Conservation (phyloP, 352 stramenopile species). For the Elongisporangium senticosum region DNA sequence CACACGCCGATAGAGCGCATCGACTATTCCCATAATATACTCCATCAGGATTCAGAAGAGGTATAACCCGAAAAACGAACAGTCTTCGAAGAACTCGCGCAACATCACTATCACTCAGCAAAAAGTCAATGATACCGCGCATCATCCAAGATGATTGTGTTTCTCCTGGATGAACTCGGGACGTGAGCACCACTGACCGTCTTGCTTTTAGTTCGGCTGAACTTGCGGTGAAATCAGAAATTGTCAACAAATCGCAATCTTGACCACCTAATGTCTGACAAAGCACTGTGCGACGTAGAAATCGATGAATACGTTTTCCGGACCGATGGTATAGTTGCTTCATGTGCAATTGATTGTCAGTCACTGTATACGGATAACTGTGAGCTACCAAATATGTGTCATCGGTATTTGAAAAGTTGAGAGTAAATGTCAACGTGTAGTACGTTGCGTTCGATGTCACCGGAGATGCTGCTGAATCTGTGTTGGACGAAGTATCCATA, state of each 20-base stretch:
- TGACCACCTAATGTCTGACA: conserved; percentile 54
- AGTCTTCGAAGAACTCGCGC: conserved; percentile 72
- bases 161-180: conserved; percentile 89
- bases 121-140: conserved; percentile 88
- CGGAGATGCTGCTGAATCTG: not conserved
- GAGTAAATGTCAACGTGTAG: conserved; percentile 87
- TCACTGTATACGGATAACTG: conserved; percentile 89
- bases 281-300: conserved; percentile 43
- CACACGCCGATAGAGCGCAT: conserved; percentile 71
- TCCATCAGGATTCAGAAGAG: conserved; percentile 93
- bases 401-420: conserved; percentile 67
- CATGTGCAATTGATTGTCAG: conserved; percentile 71
- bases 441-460: conserved; percentile 25
- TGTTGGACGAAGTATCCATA: conserved; percentile 6
- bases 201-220: conserved; percentile 25
- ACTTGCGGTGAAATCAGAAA: conserved; percentile 39
- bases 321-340: conserved; percentile 20
- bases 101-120: conserved; percentile 52
- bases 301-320: conserved; percentile 4
- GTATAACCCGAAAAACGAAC: conserved; percentile 92
- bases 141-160: conserved; percentile 92
- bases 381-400: conserved; percentile 90
- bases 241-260: conserved; percentile 72
- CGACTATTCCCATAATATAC: conserved; percentile 92
- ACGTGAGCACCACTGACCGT: conserved; percentile 72